These are phyloP conservation scores for Stereum hirsutum DNA, from an alignment of 1,284 basidiomycete species.

Conservation along the genomic window DNA sequence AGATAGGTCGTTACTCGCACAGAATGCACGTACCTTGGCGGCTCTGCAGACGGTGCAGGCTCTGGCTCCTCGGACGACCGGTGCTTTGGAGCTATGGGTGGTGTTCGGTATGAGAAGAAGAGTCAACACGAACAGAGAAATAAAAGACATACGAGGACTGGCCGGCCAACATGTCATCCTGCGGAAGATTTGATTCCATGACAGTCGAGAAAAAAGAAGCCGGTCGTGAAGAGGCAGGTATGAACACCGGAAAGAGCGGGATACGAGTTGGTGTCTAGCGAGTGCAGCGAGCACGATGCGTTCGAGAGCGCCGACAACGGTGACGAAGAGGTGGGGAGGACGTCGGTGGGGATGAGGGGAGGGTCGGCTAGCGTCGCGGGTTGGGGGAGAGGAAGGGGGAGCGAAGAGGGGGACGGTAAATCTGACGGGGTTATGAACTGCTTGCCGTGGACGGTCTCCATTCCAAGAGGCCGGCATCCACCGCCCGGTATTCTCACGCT, in stretches of 20 bases:
- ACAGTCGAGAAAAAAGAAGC: neutral
- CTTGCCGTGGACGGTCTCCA: too few species aligned
- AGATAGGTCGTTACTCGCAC: conserved; percentile 12
- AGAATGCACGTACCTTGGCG: conserved; percentile 51
- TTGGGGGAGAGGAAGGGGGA: neutral
- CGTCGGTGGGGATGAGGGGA: conserved; percentile 4
- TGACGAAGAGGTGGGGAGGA: neutral
- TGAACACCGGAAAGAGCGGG: neutral
- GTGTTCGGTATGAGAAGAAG: conserved; percentile 3
- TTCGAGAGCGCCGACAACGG: neutral
- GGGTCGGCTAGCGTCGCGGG: neutral
- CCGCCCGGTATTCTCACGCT: too few species aligned
- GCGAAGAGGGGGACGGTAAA: conserved; percentile 6
- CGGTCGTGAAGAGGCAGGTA: too few species aligned
- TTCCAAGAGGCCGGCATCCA: too few species aligned
- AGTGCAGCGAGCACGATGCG: neutral
- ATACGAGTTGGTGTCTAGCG: neutral
- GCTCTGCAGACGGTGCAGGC: conserved; percentile 76
- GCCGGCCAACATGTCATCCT: neutral
- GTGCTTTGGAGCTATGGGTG: conserved; percentile 31
- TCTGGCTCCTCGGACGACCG: conserved; percentile 62
- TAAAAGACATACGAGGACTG: conserved; percentile 10
- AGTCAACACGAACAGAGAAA: neutral
- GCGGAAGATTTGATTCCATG: neutral
- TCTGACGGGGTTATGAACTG: too few species aligned